Base-by-base conservation (phyloP, 1,284 basidiomycete genomes). In the Pyrrhoderma lamaoense region DNA sequence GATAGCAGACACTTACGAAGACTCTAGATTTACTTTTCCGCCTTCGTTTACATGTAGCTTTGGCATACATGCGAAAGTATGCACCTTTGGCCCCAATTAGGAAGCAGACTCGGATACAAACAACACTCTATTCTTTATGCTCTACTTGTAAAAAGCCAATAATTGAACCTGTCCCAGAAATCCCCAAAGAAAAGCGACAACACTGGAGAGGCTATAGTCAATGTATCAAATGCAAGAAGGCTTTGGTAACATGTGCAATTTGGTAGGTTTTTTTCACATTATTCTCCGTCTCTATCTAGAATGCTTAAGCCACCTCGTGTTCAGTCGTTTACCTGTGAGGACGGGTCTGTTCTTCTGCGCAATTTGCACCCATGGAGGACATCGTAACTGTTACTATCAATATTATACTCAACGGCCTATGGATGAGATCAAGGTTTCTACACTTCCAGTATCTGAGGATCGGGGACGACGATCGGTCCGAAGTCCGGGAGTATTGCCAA, bases 291-390 rank as follows among this genome's bases (percentile, higher is more conserved):
- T 36, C n/a, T 39, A 55, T 49, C 27, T 23, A 8, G 21, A 45
- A 25, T 27, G 19, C n/a, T 46, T 31, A 19, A 2, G n/a, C 38
- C 46, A 59, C 16, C 19, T 52, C 36, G 35, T n/a, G 47, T 45
- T 3, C 52, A 89, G 86, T 61, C 86, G 79, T 49, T 73, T 89
- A 22, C 87, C 87, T 2, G 84, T 89, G 16, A 75, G 75, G 31
- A 69, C 75, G 0, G 67, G 87, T 2, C 65, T 85, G 3, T 82
- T 88, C 59, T 79, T 81, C 47, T 89, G 87, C 62, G 72, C 82
- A 1, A 66, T 85, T 4, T 89, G 87, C 61, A 69, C 76, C 44
- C 86, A 89, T 56, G 87, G 86, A 0, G 87, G 86, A 0, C 86
- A 89, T 59, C 80, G 83, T 57, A 71, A 74, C 19, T 89, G 86